Evolutionary conservation across 2,329 filamentous ascomycete genomes (phyloP).

Genomic region (Colletotrichum trifolii): DNA sequence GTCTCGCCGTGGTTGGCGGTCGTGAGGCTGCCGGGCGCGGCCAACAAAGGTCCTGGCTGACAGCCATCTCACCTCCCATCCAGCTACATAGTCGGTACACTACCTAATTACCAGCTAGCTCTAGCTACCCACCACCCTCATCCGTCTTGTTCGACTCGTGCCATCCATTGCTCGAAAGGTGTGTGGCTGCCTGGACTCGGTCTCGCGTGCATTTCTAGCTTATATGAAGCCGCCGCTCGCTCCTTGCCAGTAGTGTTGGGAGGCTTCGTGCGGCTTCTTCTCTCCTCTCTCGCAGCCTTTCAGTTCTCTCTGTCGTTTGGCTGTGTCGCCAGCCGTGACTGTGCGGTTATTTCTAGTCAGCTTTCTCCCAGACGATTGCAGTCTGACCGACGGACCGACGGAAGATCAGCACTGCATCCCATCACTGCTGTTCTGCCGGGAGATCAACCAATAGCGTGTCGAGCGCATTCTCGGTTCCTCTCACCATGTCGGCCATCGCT

Average conservation of each 20-base stretch:
- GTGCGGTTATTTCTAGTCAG: conserved; percentile 1
- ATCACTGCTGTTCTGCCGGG: background rate
- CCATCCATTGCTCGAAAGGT: conserved; percentile 22
- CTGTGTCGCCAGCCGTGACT: conserved; percentile 4
- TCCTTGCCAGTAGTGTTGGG: too few species aligned
- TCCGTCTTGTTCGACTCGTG: conserved; percentile 33
- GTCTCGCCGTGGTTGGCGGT: conserved; percentile 35
- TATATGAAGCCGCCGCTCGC: conserved; percentile 30
- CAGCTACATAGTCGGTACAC: conserved; percentile 11
- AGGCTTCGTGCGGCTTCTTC: background rate
- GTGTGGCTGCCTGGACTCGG: conserved; percentile 37
- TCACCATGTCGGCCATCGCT: conserved; percentile 22
- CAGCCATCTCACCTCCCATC: conserved; percentile 36
- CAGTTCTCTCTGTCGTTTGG: background rate
- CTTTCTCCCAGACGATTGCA: conserved; percentile 1
- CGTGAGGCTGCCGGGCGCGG: conserved; percentile 31
- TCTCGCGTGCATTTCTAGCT: conserved; percentile 23
- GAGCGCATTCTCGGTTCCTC: conserved; percentile 7
- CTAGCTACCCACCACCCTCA: conserved; percentile 25
- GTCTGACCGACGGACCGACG: background rate
- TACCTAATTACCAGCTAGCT: too few species aligned
- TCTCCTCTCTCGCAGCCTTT: background rate
- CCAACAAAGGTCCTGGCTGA: conserved; percentile 33
- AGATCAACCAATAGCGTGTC: conserved; percentile 12
- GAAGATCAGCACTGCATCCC: background rate